Conservation (phyloP, 495 filamentous ascomycete genomes). For the Penicillium malachiteum region DNA sequence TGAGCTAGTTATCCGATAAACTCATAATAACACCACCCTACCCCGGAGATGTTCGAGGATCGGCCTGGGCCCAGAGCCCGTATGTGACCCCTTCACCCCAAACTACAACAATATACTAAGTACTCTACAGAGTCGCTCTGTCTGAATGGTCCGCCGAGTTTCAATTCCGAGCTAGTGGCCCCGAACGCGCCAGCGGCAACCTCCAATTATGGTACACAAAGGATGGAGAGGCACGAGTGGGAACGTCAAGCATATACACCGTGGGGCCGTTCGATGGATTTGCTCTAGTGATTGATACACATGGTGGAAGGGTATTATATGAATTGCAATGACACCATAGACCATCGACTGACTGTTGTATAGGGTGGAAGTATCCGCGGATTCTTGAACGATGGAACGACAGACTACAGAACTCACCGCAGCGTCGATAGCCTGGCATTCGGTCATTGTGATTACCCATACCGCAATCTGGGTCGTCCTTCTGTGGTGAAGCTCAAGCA, state of each 20-base stretch:
- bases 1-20: slow-evolving; percentile 74
- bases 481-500: slow-evolving; percentile 74
- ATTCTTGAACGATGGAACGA: slow-evolving; percentile 89
- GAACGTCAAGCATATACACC: slow-evolving; percentile 77
- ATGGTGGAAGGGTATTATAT: slow-evolving; percentile 64
- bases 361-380: slow-evolving; percentile 79
- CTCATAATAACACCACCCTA: slow-evolving; percentile 86
- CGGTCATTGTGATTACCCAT: slow-evolving; percentile 86
- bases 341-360: slow-evolving; percentile 12
- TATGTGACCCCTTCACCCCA: slow-evolving; percentile 34
- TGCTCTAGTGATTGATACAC: slow-evolving; percentile 81
- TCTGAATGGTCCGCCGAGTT: slow-evolving; percentile 77
- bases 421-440: slow-evolving; percentile 86
- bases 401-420: slow-evolving; percentile 74
- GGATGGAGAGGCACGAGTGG: slow-evolving; percentile 62
- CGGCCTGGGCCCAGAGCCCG: slow-evolving; percentile 72
- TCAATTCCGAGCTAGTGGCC: slow-evolving; percentile 83
- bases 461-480: slow-evolving; percentile 86
- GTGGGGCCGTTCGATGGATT: slow-evolving; percentile 82
- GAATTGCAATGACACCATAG: not conserved
- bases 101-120: slow-evolving; percentile 13
- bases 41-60: slow-evolving; percentile 82
- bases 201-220: slow-evolving; percentile 90
- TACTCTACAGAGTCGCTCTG: slow-evolving; percentile 38
- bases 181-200: slow-evolving; percentile 83